These are phyloP conservation scores for Gracilariopsis chorda DNA, from an alignment of 23 red algal species.

Conservation along the genomic window DNA sequence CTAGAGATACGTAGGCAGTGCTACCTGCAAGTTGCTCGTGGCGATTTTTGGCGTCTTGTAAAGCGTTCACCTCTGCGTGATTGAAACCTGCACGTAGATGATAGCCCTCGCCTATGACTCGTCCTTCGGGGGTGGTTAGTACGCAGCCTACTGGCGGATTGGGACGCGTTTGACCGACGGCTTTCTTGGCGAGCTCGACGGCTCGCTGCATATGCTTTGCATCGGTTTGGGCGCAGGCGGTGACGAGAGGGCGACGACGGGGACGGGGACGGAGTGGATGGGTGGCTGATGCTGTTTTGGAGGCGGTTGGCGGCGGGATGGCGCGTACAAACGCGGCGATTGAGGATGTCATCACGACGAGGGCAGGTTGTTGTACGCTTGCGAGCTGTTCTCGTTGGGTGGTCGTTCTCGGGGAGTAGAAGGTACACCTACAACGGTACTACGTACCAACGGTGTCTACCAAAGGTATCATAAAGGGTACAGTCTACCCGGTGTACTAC, in stretches of 20 bases:
- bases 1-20: constrained; percentile 81
- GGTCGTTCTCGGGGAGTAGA: no score
- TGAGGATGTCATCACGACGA: no score
- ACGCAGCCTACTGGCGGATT: constrained; percentile 96
- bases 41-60: constrained; percentile 12
- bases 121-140: constrained; percentile 17
- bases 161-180: constrained; percentile 76
- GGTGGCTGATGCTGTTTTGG: no score
- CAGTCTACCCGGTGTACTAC: no score
- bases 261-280: no score
- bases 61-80: constrained; percentile 86
- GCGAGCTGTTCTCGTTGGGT: no score
- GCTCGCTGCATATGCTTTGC: constrained; percentile 62
- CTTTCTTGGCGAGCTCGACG: constrained; percentile 59
- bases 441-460: no score
- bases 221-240: not conserved
- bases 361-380: no score
- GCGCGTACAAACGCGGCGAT: not conserved
- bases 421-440: no score
- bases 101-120: constrained; percentile 79
- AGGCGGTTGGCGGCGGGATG: not conserved
- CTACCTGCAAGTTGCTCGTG: constrained; percentile 19
- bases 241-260: not conserved
- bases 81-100: constrained; percentile 67
- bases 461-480: no score